phyloP scores from a whole-genome alignment of 441 rosid genomes.

The Eruca vesicaria region DNA sequence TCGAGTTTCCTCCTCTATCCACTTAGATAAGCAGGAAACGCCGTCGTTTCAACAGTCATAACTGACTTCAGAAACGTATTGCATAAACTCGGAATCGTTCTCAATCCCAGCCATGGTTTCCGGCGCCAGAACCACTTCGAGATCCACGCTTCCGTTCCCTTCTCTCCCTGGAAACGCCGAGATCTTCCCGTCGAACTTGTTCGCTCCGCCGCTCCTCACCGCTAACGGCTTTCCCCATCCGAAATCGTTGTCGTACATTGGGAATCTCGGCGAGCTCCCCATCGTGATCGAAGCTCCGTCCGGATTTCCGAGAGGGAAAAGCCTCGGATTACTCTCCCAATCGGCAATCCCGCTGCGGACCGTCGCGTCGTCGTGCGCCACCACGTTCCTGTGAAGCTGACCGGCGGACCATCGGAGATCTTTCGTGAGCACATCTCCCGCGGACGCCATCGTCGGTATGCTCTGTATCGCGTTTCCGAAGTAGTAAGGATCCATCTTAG shows the following conservation, averaged over 20 bases:
- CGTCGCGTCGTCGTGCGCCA: slow-evolving; percentile 61
- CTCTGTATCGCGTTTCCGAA: not conserved
- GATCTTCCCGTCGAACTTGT: slow-evolving; percentile 93
- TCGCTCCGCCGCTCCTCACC: slow-evolving; percentile 84
- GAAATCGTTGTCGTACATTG: slow-evolving; percentile 91
- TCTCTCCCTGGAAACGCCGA: slow-evolving; percentile 91
- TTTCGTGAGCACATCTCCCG: not conserved
- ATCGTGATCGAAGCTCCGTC: slow-evolving; percentile 96
- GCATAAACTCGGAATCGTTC: slow-evolving; percentile 80
- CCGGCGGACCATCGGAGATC: slow-evolving; percentile 56
- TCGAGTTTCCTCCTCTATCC: not conserved
- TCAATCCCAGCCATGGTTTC: slow-evolving; percentile 63
- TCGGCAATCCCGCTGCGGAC: slow-evolving; percentile 61
- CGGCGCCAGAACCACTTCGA: slow-evolving; percentile 86
- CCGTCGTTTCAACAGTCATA: slow-evolving; percentile 1
- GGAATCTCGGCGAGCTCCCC: slow-evolving; percentile 98
- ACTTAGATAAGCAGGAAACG: not conserved
- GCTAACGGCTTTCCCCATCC: slow-evolving; percentile 97
- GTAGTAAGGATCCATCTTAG: not conserved
- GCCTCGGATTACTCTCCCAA: slow-evolving; percentile 78
- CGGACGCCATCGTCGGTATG: not conserved
- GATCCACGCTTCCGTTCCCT: slow-evolving; percentile 80
- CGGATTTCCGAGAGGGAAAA: slow-evolving; percentile 82
- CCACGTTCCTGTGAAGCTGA: slow-evolving; percentile 38
- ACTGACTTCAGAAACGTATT: slow-evolving; percentile 50